These are phyloP conservation scores for Dovyalis caffra DNA, from an alignment of 345 rosid species.

Conservation along the genomic window DNA sequence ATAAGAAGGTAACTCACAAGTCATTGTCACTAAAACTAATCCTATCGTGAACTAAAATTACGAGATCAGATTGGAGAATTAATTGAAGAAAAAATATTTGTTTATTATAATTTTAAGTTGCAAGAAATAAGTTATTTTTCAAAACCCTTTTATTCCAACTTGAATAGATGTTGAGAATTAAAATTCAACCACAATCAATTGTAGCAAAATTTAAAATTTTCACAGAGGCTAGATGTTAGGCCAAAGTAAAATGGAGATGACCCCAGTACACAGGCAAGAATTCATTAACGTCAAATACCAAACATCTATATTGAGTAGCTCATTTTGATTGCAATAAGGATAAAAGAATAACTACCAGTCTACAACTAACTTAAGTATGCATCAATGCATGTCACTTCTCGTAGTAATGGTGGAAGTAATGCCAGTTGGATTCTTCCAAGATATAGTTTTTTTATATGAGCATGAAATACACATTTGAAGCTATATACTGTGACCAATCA, in stretches of 20 bases:
- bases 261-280: neutral
- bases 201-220: neutral
- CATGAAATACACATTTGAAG: neutral
- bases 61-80: neutral
- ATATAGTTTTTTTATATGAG: neutral
- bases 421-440: constrained; percentile 9
- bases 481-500: neutral
- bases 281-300: neutral
- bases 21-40: neutral
- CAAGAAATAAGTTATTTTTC: neutral
- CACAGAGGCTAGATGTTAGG: constrained; percentile 9
- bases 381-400: neutral
- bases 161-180: too few species aligned
- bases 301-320: neutral
- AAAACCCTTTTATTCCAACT: neutral
- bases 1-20: neutral
- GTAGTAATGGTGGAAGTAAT: neutral
- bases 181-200: constrained; percentile 1
- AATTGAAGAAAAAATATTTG: neutral
- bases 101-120: neutral
- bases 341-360: constrained; percentile 30
- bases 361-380: constrained; percentile 16
- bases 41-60: neutral
- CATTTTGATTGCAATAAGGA: neutral
- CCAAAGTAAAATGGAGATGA: neutral